phyloP scores from a whole-genome alignment of 352 stramenopile genomes.

The Phytophthora cactorum region DNA sequence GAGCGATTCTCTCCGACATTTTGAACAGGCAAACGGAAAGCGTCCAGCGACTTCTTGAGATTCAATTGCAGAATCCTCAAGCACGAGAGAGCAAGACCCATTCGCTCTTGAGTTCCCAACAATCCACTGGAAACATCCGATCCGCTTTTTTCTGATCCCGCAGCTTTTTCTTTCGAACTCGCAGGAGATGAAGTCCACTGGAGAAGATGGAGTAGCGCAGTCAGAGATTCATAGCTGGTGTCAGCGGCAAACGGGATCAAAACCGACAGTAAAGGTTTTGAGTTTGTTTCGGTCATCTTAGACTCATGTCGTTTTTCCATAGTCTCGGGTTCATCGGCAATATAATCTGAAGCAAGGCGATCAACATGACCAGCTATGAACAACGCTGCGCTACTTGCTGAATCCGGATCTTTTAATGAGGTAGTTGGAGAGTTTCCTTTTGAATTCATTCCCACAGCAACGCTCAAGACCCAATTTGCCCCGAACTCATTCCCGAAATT shows the following conservation, averaged over 20 bases:
- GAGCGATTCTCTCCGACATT: neutral
- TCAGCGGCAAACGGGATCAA: conserved; percentile 52
- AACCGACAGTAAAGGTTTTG: conserved; percentile 5
- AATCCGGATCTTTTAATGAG: conserved; percentile 36
- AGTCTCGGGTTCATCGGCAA: conserved; percentile 13
- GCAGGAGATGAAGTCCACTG: conserved; percentile 6
- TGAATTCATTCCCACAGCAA: neutral
- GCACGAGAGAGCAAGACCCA: conserved; percentile 43
- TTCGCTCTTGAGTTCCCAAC: conserved; percentile 19
- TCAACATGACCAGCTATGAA: conserved; percentile 59
- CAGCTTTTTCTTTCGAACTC: conserved; percentile 10
- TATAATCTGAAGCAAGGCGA: conserved; percentile 42
- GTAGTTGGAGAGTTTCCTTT: neutral
- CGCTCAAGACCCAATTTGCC: conserved; percentile 29
- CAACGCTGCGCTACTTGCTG: conserved; percentile 35
- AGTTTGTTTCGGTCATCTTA: neutral
- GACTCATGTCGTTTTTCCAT: neutral
- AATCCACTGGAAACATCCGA: conserved; percentile 2
- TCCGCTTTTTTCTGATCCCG: neutral
- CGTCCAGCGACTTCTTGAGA: conserved; percentile 31
- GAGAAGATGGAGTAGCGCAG: conserved; percentile 40
- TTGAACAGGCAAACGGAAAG: neutral
- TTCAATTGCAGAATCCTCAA: conserved; percentile 58
- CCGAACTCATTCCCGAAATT: conserved; percentile 18
- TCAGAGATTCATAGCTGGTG: conserved; percentile 35